Base-by-base conservation (phyloP, 306 rosid genomes). In the Mimosa pudica region DNA sequence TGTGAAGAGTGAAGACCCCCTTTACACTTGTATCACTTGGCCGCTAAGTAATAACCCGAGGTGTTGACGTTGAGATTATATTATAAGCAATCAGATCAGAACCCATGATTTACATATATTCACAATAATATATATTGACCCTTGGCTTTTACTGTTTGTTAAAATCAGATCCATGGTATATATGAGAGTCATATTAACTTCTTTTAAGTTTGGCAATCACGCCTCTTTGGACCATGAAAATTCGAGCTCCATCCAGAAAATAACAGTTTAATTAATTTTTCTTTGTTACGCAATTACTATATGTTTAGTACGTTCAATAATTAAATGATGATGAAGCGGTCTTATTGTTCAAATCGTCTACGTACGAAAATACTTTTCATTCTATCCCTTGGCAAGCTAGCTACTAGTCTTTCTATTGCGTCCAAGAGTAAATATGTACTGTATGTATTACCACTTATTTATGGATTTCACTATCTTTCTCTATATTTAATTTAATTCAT, bases 11-110 rank as follows among this genome's bases (percentile, higher is more conserved):
- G 63, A 57, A n/a, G 63, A 9, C 62, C 66, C 46, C 73, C 66
- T 38, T 38, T 33, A 65, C 77, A 57, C 54, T 80, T 78, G 30
- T 35, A 49, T 33, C 54, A 8, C 8, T 61, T 65, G 60, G 52
- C 84, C 33, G 32, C 78, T 70, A 45, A 46, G 80, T 71, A 62
- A 76, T 75, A 61, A 65, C 76, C 66, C 51, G 65, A 70, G 68
- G 73, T 16, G 36, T 58, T 60, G 35, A 61, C 11, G 14, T 24
- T 11, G 75, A 72, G 20, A 77, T 64, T 51, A 72, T 30, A 71
- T n/a, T 18, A 77, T 24, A 30, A 77, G 74, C 7, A 36, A 6
- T 30, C 12, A 35, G 55, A 81, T 68, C 54, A 47, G 61, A 30
- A 38, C 42, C 47, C 47, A 9, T 10, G 4, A 24, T 74, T 57